phyloP scores from a whole-genome alignment of 192 early-diverging fungal species.

The Mortierella claussenii region DNA sequence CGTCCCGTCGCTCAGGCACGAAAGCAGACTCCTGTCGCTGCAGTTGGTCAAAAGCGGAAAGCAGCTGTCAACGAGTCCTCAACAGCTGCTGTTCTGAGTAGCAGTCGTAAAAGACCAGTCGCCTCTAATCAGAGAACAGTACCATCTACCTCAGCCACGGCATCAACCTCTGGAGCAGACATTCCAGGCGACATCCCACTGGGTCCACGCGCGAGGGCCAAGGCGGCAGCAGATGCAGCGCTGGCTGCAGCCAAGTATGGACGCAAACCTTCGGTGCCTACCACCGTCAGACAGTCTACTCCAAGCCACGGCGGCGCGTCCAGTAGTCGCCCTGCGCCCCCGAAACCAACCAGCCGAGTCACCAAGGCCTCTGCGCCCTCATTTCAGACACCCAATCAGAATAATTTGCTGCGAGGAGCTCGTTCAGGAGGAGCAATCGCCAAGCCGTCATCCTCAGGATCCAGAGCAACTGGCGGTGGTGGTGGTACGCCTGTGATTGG shows the following conservation, averaged over 20 bases:
- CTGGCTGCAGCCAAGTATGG: slow-evolving; percentile 31
- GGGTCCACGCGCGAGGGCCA: slow-evolving; percentile 46
- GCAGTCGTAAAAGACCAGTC: slow-evolving; percentile 26
- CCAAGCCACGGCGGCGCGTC: background rate
- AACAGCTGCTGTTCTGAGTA: background rate
- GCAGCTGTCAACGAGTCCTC: slow-evolving; percentile 16
- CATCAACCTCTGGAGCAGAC: slow-evolving; percentile 4
- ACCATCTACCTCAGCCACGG: slow-evolving; percentile 5
- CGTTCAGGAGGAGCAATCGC: slow-evolving; percentile 29
- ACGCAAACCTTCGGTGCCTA: background rate
- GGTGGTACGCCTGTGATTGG: slow-evolving; percentile 10
- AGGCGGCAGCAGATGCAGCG: slow-evolving; percentile 44
- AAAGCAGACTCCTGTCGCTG: background rate
- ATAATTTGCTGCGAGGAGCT: slow-evolving; percentile 8
- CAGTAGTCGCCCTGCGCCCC: background rate
- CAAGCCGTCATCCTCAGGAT: slow-evolving; percentile 18
- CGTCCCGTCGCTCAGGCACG: background rate
- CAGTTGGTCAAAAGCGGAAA: slow-evolving; percentile 26
- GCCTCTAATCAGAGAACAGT: background rate
- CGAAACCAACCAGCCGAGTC: slow-evolving; percentile 4
- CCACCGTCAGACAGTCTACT: background rate
- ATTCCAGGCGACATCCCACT: slow-evolving; percentile 6
- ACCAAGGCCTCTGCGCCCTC: slow-evolving; percentile 8
- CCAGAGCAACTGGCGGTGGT: too few species aligned
- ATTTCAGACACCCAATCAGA: background rate